Evolutionary conservation across 1,284 basidiomycete genomes (phyloP), one percentile per base, ranked within the genome.

Genomic region (Sporisorium reilianum): DNA sequence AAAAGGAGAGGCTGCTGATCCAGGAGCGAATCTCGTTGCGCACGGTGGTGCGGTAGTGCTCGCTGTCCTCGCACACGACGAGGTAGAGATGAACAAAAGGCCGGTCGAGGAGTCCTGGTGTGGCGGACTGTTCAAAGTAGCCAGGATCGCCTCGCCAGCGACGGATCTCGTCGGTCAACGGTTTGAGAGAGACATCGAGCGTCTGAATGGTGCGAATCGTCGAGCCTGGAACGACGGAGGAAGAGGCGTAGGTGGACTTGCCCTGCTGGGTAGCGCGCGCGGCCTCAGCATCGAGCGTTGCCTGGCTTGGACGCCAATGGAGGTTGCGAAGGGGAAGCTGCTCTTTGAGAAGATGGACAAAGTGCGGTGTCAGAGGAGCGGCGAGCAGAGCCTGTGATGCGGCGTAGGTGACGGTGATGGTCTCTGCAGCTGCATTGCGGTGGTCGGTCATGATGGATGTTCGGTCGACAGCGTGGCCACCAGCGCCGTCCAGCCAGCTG

Each of bases 281-380:
- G 7, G 71, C 60, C 26, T 55, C 61, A 3, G 65, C 65, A 62
- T 74, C 71, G 28, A 74, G 71, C 1, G 71, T 74, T 0, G 72
- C 41, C 34, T 65, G 72, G 28, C 72, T 70, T 10, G 81, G 80
- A 34, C 75, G 76, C 82, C 82, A 83, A 54, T 82, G 82, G 18
- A 84, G 52, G 54, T 83, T 84, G 51, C 81, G 76, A 26, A 84
- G 69, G 5, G 83, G 83, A 10, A 84, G 62, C 52, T 84, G 83
- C 50, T 75, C 58, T 12, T 63, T 44, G 38, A 84, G 67, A 16
- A 79, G 63, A 3, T 51, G 55, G 34, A 75, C 42, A n/a, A 81
- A 68, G 59, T 81, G 77, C 10, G 59, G 61, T 18, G 75, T 70
- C 26, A 81, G 66, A 20, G 74, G 66, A 5, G 75, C 67, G 4